phyloP scores from a whole-genome alignment of 2,329 filamentous ascomycete species.

The Phyllosticta capitalensis region DNA sequence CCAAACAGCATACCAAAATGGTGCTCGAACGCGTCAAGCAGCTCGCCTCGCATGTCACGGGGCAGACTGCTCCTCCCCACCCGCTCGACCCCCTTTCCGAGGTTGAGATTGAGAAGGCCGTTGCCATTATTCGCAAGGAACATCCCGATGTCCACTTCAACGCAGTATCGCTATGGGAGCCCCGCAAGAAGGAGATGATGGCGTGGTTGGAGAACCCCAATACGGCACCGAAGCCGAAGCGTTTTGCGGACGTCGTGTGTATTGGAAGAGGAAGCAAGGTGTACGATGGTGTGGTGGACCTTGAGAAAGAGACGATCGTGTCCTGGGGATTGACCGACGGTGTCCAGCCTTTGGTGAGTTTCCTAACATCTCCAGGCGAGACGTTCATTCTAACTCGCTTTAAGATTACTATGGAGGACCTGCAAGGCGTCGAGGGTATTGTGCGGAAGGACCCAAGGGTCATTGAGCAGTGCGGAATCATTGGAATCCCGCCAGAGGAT shows the following conservation, averaged over 20 bases:
- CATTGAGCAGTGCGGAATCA: slow-evolving; percentile 78
- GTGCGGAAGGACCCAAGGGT: slow-evolving; percentile 72
- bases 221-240: slow-evolving; percentile 51
- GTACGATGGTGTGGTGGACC: slow-evolving; percentile 71
- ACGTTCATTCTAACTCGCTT: slow-evolving; percentile 11
- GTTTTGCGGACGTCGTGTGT: slow-evolving; percentile 73
- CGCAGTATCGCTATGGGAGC: slow-evolving; percentile 75
- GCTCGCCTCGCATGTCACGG: slow-evolving; percentile 52
- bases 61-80: slow-evolving; percentile 47
- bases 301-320: slow-evolving; percentile 56
- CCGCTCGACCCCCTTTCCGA: slow-evolving; percentile 70
- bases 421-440: slow-evolving; percentile 68
- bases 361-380: neutral
- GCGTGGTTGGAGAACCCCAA: slow-evolving; percentile 63
- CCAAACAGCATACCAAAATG: slow-evolving; percentile 32
- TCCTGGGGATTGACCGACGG: slow-evolving; percentile 68
- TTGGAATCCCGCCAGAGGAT: slow-evolving; percentile 69
- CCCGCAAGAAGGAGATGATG: slow-evolving; percentile 74
- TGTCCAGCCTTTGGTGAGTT: slow-evolving; percentile 66
- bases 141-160: slow-evolving; percentile 73
- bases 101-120: slow-evolving; percentile 63
- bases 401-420: slow-evolving; percentile 83
- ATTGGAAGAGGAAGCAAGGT: slow-evolving; percentile 72
- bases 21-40: slow-evolving; percentile 56
- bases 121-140: slow-evolving; percentile 58